Conservation (phyloP, 768 basidiomycete genomes). For the Rhodotorula paludigena region DNA sequence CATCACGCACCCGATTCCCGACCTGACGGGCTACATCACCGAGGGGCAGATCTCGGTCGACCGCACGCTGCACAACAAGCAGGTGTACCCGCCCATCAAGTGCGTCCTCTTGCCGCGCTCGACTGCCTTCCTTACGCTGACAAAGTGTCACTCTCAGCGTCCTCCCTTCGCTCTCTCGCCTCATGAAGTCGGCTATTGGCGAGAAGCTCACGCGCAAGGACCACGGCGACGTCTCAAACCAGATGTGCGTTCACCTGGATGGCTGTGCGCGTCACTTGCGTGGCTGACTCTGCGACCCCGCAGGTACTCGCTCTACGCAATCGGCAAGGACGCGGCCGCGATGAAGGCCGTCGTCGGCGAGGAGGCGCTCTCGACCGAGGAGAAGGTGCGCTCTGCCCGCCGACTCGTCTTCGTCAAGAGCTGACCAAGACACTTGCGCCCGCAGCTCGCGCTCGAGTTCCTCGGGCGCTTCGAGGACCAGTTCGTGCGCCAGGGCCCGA, state of each 20-base stretch:
- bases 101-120: not conserved
- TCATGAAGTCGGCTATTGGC: slow-evolving; percentile 99
- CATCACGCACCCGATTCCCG: slow-evolving; percentile 99
- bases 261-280: not conserved
- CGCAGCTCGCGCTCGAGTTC: slow-evolving; percentile 83
- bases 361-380: slow-evolving; percentile 88
- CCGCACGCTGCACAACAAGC: slow-evolving; percentile 90
- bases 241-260: slow-evolving; percentile 45
- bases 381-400: slow-evolving; percentile 55
- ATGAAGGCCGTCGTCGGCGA: slow-evolving; percentile 99
- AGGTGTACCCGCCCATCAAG: slow-evolving; percentile 98
- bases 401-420: not conserved
- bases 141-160: slow-evolving; percentile 50
- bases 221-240: slow-evolving; percentile 98
- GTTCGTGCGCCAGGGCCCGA: slow-evolving; percentile 94
- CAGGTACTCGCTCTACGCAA: slow-evolving; percentile 60
- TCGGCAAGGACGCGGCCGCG: slow-evolving; percentile 81
- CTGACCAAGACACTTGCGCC: not conserved
- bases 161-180: slow-evolving; percentile 90
- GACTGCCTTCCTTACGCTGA: not conserved
- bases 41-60: slow-evolving; percentile 99
- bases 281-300: slow-evolving; percentile 6
- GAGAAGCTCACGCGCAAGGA: slow-evolving; percentile 96
- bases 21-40: slow-evolving; percentile 98
- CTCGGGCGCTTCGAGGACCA: slow-evolving; percentile 94